Evolutionary conservation across 495 filamentous ascomycete genomes (phyloP).

Genomic region (Penicillium soppii): DNA sequence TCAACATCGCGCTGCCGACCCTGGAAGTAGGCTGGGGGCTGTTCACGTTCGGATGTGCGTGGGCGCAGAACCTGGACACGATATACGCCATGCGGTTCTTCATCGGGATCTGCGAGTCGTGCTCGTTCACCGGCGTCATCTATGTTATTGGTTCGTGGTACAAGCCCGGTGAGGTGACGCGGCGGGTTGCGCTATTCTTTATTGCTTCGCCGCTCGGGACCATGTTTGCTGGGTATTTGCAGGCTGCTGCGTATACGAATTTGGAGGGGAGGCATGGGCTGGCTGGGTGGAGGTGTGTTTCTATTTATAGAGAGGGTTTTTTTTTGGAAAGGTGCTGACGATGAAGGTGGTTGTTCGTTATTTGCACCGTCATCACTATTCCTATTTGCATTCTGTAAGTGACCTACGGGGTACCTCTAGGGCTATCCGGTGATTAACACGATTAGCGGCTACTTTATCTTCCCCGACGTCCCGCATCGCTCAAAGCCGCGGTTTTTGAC

Average conservation of each 20-base stretch:
- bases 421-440: background rate
- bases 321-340: background rate
- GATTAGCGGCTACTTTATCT: slow-evolving; percentile 16
- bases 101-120: slow-evolving; percentile 18
- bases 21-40: slow-evolving; percentile 18
- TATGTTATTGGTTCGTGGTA: slow-evolving; percentile 32
- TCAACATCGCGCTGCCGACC: slow-evolving; percentile 17
- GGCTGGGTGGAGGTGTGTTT: slow-evolving; percentile 21
- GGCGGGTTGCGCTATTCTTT: slow-evolving; percentile 26
- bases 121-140: slow-evolving; percentile 16
- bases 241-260: slow-evolving; percentile 28
- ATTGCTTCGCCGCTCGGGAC: slow-evolving; percentile 22
- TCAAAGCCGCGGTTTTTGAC: slow-evolving; percentile 22
- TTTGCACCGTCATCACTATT: slow-evolving; percentile 26
- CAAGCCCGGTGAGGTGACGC: slow-evolving; percentile 22
- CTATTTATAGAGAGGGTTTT: background rate
- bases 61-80: slow-evolving; percentile 12
- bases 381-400: slow-evolving; percentile 26
- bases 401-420: background rate
- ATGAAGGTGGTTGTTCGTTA: slow-evolving; percentile 27
- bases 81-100: slow-evolving; percentile 21
- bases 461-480: slow-evolving; percentile 19
- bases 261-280: slow-evolving; percentile 22
- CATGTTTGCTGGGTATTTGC: slow-evolving; percentile 31
- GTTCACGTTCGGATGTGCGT: slow-evolving; percentile 18